A percentile compares a stretch with the other conserved stretches of the same genome.
These are phyloP conservation scores for Salicornia ramosissima DNA, from an alignment of 148 eudicot genomes.

Conservation along the genomic window DNA sequence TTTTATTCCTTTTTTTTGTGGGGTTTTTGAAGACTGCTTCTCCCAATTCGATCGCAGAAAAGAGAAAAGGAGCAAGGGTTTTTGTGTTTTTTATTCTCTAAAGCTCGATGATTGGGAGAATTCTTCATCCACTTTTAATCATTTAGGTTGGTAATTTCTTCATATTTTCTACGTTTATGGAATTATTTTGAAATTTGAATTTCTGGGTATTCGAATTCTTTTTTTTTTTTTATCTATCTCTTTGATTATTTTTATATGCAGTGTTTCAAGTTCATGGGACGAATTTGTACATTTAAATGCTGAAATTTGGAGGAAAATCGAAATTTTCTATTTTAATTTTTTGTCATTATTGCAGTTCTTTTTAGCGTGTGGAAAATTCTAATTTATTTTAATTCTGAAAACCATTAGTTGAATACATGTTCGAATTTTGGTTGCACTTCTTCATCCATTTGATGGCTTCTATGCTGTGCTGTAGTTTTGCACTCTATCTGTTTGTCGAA, in stretches of 20 bases:
- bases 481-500: conserved; percentile 13
- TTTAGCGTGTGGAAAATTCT: no score
- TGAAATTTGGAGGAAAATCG: neutral
- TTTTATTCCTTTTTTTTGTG: neutral
- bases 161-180: neutral
- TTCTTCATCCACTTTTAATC: conserved; percentile 1
- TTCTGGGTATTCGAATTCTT: neutral
- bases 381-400: neutral
- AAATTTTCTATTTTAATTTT: neutral
- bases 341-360: no score
- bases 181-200: neutral
- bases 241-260: neutral
- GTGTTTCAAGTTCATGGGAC: neutral
- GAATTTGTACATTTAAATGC: neutral
- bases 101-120: conserved; percentile 1
- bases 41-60: neutral
- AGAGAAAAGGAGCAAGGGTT: neutral
- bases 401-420: neutral
- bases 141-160: neutral
- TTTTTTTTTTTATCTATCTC: neutral
- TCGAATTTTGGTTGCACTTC: neutral
- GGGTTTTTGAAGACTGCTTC: conserved; percentile 1
- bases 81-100: neutral
- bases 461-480: neutral
- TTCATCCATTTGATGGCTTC: neutral